Evolutionary conservation across 2,329 filamentous ascomycete genomes (phyloP).

Genomic region (Aaosphaeria pasadenensis): DNA sequence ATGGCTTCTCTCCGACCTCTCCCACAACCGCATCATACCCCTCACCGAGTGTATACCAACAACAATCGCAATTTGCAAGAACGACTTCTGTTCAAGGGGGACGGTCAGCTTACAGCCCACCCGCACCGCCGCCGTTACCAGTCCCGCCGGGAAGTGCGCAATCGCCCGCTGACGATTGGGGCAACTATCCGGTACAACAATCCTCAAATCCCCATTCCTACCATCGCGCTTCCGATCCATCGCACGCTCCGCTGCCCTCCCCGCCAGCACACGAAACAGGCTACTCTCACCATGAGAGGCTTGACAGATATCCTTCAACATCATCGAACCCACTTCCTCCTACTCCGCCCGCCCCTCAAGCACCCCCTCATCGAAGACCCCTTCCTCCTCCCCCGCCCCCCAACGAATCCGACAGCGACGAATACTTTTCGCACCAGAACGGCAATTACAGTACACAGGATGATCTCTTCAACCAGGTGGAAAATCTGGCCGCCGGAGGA

Average conservation of each 20-base stretch:
- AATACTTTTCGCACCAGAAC: slow-evolving; percentile 37
- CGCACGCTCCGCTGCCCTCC: slow-evolving; percentile 34
- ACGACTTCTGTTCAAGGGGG: slow-evolving; percentile 26
- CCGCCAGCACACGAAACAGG: slow-evolving; percentile 28
- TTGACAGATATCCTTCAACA: slow-evolving; percentile 29
- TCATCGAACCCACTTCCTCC: slow-evolving; percentile 40
- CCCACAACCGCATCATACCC: slow-evolving; percentile 24
- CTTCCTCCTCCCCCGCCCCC: slow-evolving; percentile 60
- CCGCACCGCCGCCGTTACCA: slow-evolving; percentile 35
- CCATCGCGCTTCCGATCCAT: slow-evolving; percentile 20
- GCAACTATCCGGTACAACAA: slow-evolving; percentile 26
- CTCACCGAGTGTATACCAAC: slow-evolving; percentile 28
- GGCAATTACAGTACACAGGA: slow-evolving; percentile 45
- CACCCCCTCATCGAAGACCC: slow-evolving; percentile 51
- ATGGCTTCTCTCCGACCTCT: slow-evolving; percentile 37
- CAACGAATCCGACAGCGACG: slow-evolving; percentile 43
- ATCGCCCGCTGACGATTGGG: slow-evolving; percentile 33
- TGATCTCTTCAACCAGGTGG: slow-evolving; percentile 57
- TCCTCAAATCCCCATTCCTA: slow-evolving; percentile 18
- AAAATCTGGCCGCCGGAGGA: slow-evolving; percentile 43
- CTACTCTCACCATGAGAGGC: slow-evolving; percentile 23
- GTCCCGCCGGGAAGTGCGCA: slow-evolving; percentile 31
- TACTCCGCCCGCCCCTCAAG: slow-evolving; percentile 50
- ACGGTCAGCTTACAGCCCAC: slow-evolving; percentile 31
- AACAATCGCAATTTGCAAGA: slow-evolving; percentile 31